Evolutionary conservation across 1,284 basidiomycete genomes (phyloP), one percentile per base, ranked within the genome.

Genomic region (Cryptococcus depauperatus): DNA sequence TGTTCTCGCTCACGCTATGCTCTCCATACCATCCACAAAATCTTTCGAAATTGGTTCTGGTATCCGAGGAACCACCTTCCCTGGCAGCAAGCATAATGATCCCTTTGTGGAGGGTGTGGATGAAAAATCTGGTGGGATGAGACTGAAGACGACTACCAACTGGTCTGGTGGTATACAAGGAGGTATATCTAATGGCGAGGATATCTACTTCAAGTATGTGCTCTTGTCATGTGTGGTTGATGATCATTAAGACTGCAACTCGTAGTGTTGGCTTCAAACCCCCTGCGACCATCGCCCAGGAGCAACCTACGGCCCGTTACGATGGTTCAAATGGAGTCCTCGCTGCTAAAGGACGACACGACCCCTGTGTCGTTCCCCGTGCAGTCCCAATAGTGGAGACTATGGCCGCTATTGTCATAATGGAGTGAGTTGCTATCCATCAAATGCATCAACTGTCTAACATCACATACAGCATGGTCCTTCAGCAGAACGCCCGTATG

Each of bases 381-480:
- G 95, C 95, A 7, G 90, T 99, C 21, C 92, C 95, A 34, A 99
- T 99, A 61, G 92, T 98, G 25, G 95, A 99, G 75, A 82, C 89
- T 1, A 98, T 99, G 95, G 90, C 93, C 1, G 84, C 85, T 18
- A 76, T 98, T 35, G 92, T 95, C 50, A 77, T 96, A 58, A 91
- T 98, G 84, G 95, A 99, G 74, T 76, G 48, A 56, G 73, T 71
- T 4, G 25, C 10, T 8, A 5, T 44, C n/a, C n/a, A n/a, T n/a
- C n/a, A n/a, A n/a, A n/a, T n/a, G n/a, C n/a, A n/a, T n/a, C n/a
- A n/a, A n/a, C n/a, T n/a, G n/a, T n/a, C n/a, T n/a, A n/a, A n/a
- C n/a, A n/a, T n/a, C n/a, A n/a, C n/a, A n/a, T 29, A 13, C 56
- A 76, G 75, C 68, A 79, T 83, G 59, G 73, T 93, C 48, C 76